Base-by-base conservation (phyloP, 805 yeast species). In the Komagataella pastoris region DNA sequence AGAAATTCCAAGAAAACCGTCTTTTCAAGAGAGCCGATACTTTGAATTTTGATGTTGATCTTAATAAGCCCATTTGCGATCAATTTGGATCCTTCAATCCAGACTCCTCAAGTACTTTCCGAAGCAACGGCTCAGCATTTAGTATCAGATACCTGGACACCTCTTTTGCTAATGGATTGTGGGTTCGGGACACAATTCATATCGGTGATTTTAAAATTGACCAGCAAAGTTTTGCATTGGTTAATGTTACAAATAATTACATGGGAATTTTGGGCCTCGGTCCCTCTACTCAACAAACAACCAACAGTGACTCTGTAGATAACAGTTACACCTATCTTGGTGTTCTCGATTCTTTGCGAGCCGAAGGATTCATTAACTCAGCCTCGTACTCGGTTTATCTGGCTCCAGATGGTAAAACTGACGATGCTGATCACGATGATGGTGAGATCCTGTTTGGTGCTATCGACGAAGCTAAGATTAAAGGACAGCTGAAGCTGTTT, bases 241-340 rank as follows among this genome's bases (percentile, higher is more conserved):
- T 86, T 2, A 79, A 79, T 59, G 63, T 65, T 30, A 77, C 88
- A 2, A 77, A 80, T 54, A 79, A 90, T 3, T 64, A 79, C 7
- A 67, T 75, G 54, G 91, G 95, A 51, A 91, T 87, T 21, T 65
- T 86, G 47, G 89, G 90, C 24, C 78, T 86, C 55, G 91, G 93
- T 10, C 70, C 84, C 49, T 67, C 77, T 3, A 85, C 80, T 12
- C 72, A 85, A 51, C 95, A 88, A 64, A 71, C 77, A 2, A 84
- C 91, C 1, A 18, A 57, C 1, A 21, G 50, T 10, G 44, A 50
- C 10, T 49, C 52, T 3, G 2, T 2, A 10, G 40, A 30, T 30
- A 30, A 30, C 40, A 14, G 40, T 30, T 75, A 74, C 58, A 65
- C 65, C 17, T 87, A 87, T 65, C 71, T 75, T 51, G 86, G 88